These are phyloP conservation scores for Curvularia spicifera DNA, from an alignment of 2,329 filamentous ascomycete genomes.

Conservation along the genomic window DNA sequence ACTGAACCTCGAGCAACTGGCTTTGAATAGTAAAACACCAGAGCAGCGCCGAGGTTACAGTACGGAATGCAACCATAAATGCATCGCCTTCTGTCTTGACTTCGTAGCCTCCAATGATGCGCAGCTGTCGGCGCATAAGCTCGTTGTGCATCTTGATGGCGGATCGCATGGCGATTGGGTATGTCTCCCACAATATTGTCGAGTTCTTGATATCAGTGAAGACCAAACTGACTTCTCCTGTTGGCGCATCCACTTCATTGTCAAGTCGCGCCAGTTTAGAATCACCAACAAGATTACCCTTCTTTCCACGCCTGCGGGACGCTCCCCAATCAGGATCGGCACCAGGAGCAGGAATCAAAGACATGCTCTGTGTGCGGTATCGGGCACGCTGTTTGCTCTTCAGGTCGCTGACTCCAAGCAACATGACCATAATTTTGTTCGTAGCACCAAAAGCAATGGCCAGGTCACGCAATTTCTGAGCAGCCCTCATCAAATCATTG, in stretches of 20 bases:
- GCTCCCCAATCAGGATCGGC: constrained; percentile 74
- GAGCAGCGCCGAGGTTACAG: constrained; percentile 88
- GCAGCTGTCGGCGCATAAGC: constrained; percentile 89
- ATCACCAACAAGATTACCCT: constrained; percentile 70
- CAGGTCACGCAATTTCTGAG: constrained; percentile 91
- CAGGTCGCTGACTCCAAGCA: constrained; percentile 89
- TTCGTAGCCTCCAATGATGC: constrained; percentile 94
- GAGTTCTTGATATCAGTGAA: constrained; percentile 99
- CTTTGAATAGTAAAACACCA: constrained; percentile 97
- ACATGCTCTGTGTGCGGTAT: constrained; percentile 81
- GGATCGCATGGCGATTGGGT: constrained; percentile 91
- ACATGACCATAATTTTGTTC: constrained; percentile 98
- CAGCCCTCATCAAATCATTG: constrained; percentile 89
- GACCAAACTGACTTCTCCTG: constrained; percentile 87
- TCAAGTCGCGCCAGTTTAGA: constrained; percentile 86
- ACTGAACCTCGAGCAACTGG: constrained; percentile 83
- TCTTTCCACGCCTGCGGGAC: constrained; percentile 65
- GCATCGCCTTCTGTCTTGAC: constrained; percentile 99
- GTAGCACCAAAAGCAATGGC: constrained; percentile 95
- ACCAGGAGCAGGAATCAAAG: constrained; percentile 74
- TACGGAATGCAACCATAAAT: constrained; percentile 99
- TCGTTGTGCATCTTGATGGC: constrained; percentile 98
- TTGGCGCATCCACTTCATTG: constrained; percentile 88
- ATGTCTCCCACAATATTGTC: constrained; percentile 93
- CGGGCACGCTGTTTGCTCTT: constrained; percentile 81